Evolutionary conservation across 2,329 filamentous ascomycete genomes (phyloP).

Genomic region (Calonectria leucothoes): DNA sequence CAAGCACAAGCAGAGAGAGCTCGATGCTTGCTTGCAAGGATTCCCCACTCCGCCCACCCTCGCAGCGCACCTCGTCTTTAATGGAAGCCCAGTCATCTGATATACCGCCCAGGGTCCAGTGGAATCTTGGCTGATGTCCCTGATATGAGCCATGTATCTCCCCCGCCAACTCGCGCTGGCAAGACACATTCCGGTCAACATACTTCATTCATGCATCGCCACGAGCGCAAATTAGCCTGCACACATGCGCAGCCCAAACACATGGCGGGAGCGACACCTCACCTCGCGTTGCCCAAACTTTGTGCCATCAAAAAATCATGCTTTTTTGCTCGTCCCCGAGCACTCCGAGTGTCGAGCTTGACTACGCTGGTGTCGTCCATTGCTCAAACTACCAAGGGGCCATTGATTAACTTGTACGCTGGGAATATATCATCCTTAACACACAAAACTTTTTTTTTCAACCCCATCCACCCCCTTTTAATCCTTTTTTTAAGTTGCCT

Average conservation of each 20-base stretch:
- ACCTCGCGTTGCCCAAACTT: not conserved
- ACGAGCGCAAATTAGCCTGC: not conserved
- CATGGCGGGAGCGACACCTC: not conserved
- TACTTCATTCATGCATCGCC: conserved; percentile 3
- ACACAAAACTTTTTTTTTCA: conserved; percentile 24
- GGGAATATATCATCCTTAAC: not conserved
- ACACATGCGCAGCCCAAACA: not conserved
- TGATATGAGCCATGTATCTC: conserved; percentile 7
- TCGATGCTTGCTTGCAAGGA: conserved; percentile 3
- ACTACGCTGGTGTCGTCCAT: not conserved
- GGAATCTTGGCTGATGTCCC: not conserved
- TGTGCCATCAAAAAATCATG: conserved; percentile 28
- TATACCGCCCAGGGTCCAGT: not conserved
- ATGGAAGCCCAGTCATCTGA: not conserved
- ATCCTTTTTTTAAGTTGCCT: not conserved
- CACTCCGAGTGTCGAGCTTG: not conserved
- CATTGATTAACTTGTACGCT: not conserved
- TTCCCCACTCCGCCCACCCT: conserved; percentile 15
- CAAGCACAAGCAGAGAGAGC: not conserved
- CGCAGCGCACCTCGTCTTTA: not conserved
- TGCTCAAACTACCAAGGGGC: not conserved
- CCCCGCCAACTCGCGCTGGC: not conserved
- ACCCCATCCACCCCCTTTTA: conserved; percentile 5
- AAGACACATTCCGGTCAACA: not conserved
- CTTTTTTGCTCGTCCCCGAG: not conserved